Base-by-base conservation (phyloP, 139 green algal genomes). In the Picochlorum sp. region DNA sequence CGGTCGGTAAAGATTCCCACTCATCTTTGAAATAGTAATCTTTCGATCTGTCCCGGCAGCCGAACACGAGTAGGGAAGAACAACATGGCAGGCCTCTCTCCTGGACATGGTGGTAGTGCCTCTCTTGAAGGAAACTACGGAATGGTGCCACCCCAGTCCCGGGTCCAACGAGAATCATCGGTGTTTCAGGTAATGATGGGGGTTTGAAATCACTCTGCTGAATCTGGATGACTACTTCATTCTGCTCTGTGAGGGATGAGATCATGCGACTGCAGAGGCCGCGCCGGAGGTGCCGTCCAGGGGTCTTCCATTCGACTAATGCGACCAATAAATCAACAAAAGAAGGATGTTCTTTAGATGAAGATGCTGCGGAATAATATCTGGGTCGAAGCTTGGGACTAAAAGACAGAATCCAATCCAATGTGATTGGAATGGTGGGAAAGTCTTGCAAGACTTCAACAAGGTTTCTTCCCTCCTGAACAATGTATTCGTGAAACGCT, bases 391-490 rank as follows among this genome's bases (percentile, higher is more conserved):
- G 81, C 18, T 69, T 79, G 1, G 91, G 92, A 3, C 62, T 70
- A 1, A 21, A 61, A 66, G 90, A 77, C 51, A 97, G 79, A 49
- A 97, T 72, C 80, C 89, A 91, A 44, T 85, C 81, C 26, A 98
- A 74, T 9, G 88, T 79, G 5, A 82, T 76, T 8, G 44, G 4
- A 21, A 77, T 76, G 37, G 71, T 82, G 5, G 61, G 52, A 70
- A 98, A 98, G 74, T 98, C 92, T 1, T 72, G 13, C n/a, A 98
- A 80, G 23, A 95, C 85, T 73, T 97, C 86, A 71, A 88, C 61
- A 59, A 77, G 37, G 10, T 69, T 84, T 45, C 76, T 72, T 14
- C 73, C 76, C 60, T 87, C 81, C 1, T 71, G 61, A 37, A 70
- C 60, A 59, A 76, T 76, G 75, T 87, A 87, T 20, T 45, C 50